Base-by-base conservation (phyloP, 176 grass and related monocot genomes). In the Areca catechu region DNA sequence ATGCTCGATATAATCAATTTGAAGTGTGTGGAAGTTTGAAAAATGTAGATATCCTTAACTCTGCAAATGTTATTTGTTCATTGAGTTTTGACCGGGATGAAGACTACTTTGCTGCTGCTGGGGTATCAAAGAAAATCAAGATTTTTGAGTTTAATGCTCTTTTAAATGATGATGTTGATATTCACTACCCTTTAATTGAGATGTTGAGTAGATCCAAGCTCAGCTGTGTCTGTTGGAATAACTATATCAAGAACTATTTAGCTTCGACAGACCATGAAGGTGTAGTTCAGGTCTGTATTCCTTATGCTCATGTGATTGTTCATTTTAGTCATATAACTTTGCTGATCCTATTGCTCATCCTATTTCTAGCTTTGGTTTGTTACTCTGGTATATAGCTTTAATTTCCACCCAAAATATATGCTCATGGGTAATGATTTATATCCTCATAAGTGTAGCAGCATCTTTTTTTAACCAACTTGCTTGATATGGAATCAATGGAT, bases 91-190 rank as follows among this genome's bases (percentile, higher is more conserved):
- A 98, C 54, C 72, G 94, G 12, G 94, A 98, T 76, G 94, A 98
- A 80, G 88, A 98, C 61, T 98, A 98, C 56, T 98, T 98, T 81
- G 94, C 88, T 62, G 7, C 84, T 59, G 94, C 94, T 73, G 94
- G 94, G 16, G 94, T 98, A 64, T 85, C 94, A 20, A 98, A 93
- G 76, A 98, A 98, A 80, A 98, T 98, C 22, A 98, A 98, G 73
- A 85, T 98, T 85, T 98, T 93, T 28, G 94, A 98, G 62, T 98
- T 98, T 14, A 59, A 85, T 72, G 48, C 84, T 65, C 82, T 98
- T 76, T 64, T 98, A 74, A 92, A 98, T 76, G 76, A 92, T 5
- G 75, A 5, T 63, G 81, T 98, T 65, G 88, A 89, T 75, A 76
- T 86, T 75, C 94, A 98, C 72, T 98, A 93, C 56, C 94, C 94